These are phyloP conservation scores for Agaricus blazei DNA, from an alignment of 768 basidiomycete genomes.

Conservation along the genomic window DNA sequence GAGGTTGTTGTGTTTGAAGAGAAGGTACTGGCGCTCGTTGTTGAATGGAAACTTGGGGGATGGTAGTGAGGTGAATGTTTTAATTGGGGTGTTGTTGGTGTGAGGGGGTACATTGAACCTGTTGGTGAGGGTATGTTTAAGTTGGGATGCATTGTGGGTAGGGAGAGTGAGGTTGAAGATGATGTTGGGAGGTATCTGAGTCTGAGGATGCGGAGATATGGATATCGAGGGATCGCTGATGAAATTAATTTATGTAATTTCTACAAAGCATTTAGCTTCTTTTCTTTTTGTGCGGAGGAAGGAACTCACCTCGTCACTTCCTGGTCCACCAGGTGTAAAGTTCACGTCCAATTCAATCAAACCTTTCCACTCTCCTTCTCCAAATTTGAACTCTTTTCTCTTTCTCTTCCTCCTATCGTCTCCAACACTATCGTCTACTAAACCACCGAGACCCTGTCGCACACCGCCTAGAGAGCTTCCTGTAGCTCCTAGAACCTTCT, in stretches of 20 bases:
- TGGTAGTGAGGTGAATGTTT: neutral
- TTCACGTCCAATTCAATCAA: conserved; percentile 25
- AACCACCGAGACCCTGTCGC: neutral
- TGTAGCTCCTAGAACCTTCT: conserved; percentile 40
- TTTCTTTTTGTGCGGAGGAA: neutral
- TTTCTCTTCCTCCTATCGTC: conserved; percentile 8
- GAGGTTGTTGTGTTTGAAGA: neutral
- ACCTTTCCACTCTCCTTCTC: conserved; percentile 16
- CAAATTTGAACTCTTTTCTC: conserved; percentile 11
- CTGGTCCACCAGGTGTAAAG: conserved; percentile 19
- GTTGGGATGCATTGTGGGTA: neutral
- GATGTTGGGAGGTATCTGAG: conserved; percentile 13
- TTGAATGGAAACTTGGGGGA: neutral
- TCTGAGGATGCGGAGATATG: conserved; percentile 25
- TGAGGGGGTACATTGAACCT: neutral
- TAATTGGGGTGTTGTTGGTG: neutral
- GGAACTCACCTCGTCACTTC: conserved; percentile 29
- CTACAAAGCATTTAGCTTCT: conserved; percentile 15
- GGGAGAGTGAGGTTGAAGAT: neutral
- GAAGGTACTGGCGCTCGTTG: neutral
- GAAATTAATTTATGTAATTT: conserved; percentile 35
- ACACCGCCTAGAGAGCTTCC: conserved; percentile 26
- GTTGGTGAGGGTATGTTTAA: neutral
- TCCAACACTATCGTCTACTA: neutral
- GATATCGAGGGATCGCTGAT: conserved; percentile 33